phyloP scores from a whole-genome alignment of 2,329 filamentous ascomycete species.

The Blastomyces percursus region DNA sequence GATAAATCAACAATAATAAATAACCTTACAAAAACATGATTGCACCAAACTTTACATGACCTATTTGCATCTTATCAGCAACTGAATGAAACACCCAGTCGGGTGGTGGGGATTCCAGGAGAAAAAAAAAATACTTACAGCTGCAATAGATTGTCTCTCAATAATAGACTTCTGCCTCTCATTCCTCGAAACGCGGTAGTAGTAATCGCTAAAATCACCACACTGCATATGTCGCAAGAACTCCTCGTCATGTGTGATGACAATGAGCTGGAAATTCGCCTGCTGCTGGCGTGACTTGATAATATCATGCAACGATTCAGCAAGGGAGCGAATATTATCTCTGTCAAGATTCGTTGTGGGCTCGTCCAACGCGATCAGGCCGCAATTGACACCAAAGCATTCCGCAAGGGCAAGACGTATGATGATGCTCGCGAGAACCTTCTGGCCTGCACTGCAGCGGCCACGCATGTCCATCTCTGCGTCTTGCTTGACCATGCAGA shows the following conservation, averaged over 20 bases:
- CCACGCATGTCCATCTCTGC: conserved; percentile 99
- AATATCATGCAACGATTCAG: conserved; percentile 73
- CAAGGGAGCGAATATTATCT: conserved; percentile 87
- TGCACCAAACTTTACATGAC: not conserved
- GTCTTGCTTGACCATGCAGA: conserved; percentile 95
- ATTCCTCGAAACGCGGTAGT: conserved; percentile 76
- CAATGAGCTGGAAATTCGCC: conserved; percentile 92
- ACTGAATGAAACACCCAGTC: not conserved
- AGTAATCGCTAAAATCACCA: conserved; percentile 82
- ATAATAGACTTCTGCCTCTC: conserved; percentile 81
- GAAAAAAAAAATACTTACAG: conserved; percentile 26
- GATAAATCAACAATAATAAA: not conserved
- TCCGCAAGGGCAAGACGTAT: conserved; percentile 93
- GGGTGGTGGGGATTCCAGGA: not conserved
- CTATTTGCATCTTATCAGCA: not conserved
- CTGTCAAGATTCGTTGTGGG: conserved; percentile 93
- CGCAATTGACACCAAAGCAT: conserved; percentile 92
- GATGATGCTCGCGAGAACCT: conserved; percentile 92
- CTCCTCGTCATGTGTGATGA: conserved; percentile 98
- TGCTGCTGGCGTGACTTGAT: conserved; percentile 74
- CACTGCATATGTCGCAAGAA: conserved; percentile 91
- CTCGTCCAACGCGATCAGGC: conserved; percentile 91
- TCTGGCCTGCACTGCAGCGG: conserved; percentile 90
- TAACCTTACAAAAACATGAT: not conserved
- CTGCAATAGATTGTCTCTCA: conserved; percentile 48